Conservation (phyloP, 805 yeast species). For the Deakozyma indianensis region DNA sequence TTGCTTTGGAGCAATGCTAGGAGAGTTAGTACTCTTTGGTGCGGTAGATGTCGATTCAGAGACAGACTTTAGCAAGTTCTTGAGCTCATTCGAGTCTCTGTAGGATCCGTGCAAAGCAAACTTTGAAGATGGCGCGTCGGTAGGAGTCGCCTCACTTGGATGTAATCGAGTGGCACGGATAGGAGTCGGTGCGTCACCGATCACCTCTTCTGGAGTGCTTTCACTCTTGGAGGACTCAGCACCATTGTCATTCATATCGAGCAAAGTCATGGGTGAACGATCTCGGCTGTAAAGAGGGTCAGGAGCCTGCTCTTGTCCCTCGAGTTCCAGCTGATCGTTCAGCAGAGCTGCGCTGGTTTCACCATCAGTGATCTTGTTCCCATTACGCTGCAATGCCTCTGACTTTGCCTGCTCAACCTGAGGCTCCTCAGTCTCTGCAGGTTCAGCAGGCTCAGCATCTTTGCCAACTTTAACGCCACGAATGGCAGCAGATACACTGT, state of each 20-base stretch:
- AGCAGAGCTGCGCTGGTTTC: background rate
- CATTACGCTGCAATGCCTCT: background rate
- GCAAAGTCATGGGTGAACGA: background rate
- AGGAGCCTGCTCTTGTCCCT: background rate
- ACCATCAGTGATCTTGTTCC: background rate
- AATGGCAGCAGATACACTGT: no score
- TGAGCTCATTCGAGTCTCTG: slow-evolving; percentile 1
- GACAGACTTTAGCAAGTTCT: background rate
- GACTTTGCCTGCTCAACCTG: background rate
- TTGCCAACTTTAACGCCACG: background rate
- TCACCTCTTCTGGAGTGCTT: background rate
- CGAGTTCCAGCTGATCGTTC: background rate
- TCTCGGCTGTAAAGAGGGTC: background rate
- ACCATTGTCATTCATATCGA: background rate
- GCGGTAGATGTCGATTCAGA: background rate
- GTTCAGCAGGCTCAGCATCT: background rate
- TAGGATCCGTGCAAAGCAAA: background rate
- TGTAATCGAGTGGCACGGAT: background rate
- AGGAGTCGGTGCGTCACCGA: background rate
- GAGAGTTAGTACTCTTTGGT: background rate
- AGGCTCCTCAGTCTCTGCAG: background rate
- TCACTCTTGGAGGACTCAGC: background rate
- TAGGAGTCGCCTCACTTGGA: background rate
- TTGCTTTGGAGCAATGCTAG: background rate
- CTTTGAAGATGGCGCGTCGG: background rate